A percentile compares a stretch with the other conserved stretches of the same genome.
Conservation (phyloP, 2,329 filamentous ascomycete genomes). For the Graphilbum fragrans region DNA sequence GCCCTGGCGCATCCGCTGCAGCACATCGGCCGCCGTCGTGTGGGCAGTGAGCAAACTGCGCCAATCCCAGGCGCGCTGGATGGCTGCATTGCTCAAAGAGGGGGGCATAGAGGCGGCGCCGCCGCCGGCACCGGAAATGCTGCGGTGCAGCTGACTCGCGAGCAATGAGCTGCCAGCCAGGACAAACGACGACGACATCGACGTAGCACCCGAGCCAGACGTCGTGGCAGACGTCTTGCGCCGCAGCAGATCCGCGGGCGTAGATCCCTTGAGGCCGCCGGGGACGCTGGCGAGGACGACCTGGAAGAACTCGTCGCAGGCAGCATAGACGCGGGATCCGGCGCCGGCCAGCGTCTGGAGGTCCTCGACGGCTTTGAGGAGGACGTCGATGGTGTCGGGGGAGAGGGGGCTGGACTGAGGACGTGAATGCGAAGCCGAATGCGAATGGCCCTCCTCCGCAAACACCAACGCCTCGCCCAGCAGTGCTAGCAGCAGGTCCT, state of each 20-base stretch:
- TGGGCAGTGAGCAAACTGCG: conserved; percentile 40
- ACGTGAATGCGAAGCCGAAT: not conserved
- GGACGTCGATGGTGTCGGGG: conserved; percentile 58
- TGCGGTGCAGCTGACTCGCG: conserved; percentile 48
- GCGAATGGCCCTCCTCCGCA: conserved; percentile 22
- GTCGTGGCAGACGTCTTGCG: conserved; percentile 30
- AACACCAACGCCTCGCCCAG: conserved; percentile 77
- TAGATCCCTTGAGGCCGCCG: conserved; percentile 41
- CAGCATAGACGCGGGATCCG: conserved; percentile 55
- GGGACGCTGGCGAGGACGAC: conserved; percentile 62
- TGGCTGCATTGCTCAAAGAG: conserved; percentile 7
- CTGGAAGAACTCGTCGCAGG: conserved; percentile 67
- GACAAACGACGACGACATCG: conserved; percentile 43
- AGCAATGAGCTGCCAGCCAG: conserved; percentile 66
- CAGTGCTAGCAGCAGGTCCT: conserved; percentile 74
- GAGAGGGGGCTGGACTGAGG: conserved; percentile 28
- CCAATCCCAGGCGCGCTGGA: conserved; percentile 42
- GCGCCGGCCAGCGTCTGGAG: conserved; percentile 51
- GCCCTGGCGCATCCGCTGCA: conserved; percentile 58
- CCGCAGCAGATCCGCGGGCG: conserved; percentile 51
- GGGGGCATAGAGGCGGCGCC: not conserved
- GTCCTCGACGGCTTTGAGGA: conserved; percentile 71
- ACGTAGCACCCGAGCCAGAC: not conserved
- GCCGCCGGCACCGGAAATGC: conserved; percentile 28
- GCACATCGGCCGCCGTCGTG: conserved; percentile 55